These are phyloP conservation scores for Crithidia mellificae DNA, from an alignment of 208 protist species.

Conservation along the genomic window DNA sequence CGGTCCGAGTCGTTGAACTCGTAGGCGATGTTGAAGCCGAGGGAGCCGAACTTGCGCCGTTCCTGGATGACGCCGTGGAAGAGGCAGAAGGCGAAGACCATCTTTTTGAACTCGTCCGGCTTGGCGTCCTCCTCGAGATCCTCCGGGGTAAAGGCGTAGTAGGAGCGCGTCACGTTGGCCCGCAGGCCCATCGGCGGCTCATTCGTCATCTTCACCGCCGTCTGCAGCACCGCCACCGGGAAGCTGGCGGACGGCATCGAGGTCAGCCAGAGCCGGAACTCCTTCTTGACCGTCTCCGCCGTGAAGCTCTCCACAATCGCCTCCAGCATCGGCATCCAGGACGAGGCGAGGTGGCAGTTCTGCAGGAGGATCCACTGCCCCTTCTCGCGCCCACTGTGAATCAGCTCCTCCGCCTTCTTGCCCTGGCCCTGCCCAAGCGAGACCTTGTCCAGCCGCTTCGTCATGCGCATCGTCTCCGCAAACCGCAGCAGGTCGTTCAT, in stretches of 20 bases:
- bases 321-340: conserved; percentile 94
- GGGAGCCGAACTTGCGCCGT: conserved; percentile 92
- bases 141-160: conserved; percentile 89
- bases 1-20: conserved; percentile 96
- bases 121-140: conserved; percentile 85
- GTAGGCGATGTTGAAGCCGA: conserved; percentile 97
- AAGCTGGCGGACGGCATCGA: conserved; percentile 96
- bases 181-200: conserved; percentile 98
- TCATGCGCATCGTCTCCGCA: conserved; percentile 93
- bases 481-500: conserved; percentile 95
- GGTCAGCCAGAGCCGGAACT: conserved; percentile 98
- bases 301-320: conserved; percentile 94
- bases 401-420: conserved; percentile 91
- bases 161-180: conserved; percentile 95
- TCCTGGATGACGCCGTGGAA: conserved; percentile 96
- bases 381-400: conserved; percentile 77
- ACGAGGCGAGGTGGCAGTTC: conserved; percentile 97
- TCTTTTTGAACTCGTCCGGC: conserved; percentile 87
- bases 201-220: conserved; percentile 98
- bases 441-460: conserved; percentile 93
- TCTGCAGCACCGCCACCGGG: conserved; percentile 98
- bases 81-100: conserved; percentile 93
- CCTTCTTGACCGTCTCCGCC: conserved; percentile 93
- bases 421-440: conserved; percentile 98
- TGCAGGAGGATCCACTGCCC: conserved; percentile 97